Conservation (phyloP, 116 monocot genomes). For the Iris pallida region DNA sequence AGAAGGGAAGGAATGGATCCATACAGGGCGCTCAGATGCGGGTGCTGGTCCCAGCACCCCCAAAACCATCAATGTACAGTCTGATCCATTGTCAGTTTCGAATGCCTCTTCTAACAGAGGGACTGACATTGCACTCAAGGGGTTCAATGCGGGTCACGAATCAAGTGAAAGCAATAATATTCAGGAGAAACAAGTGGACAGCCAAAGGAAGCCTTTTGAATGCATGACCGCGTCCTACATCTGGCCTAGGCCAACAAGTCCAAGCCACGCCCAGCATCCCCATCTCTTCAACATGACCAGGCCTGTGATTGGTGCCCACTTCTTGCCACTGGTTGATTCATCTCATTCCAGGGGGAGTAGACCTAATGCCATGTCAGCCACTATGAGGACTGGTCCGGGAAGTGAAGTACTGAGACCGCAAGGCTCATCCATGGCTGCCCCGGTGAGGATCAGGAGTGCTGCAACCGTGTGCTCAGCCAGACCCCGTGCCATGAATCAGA, state of each 20-base stretch:
- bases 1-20: constrained; percentile 12
- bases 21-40: constrained; percentile 5
- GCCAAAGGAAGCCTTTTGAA: background rate
- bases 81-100: background rate
- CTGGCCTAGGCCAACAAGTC: too few species aligned
- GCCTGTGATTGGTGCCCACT: background rate
- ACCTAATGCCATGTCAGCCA: background rate
- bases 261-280: background rate
- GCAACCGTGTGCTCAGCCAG: constrained; percentile 31
- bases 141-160: constrained; percentile 1
- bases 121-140: background rate
- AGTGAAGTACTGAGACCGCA: constrained; percentile 2
- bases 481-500: constrained; percentile 8
- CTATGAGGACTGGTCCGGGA: background rate
- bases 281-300: background rate
- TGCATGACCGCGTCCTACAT: too few species aligned
- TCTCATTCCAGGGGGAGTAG: background rate
- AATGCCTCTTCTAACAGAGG: constrained; percentile 5
- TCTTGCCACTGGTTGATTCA: background rate
- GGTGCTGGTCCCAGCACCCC: background rate
- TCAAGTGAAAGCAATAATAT: background rate
- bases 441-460: constrained; percentile 33
- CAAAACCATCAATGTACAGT: constrained; percentile 3
- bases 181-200: constrained; percentile 1
- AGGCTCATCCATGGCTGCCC: constrained; percentile 26